Conservation (phyloP, 257 asterid species). For the Hygrophila difformis region DNA sequence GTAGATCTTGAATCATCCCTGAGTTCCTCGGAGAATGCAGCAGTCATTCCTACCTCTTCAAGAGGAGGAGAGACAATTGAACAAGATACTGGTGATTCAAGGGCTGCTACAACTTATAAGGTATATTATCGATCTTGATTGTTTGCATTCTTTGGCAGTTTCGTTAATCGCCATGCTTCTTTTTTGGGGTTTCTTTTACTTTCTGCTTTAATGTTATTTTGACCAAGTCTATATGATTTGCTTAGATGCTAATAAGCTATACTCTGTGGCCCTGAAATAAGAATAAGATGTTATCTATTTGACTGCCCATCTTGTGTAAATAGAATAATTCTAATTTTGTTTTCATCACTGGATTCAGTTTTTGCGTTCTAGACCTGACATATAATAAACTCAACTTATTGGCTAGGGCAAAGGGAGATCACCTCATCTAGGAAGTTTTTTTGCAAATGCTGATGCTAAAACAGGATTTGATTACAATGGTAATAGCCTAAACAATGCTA, state of each 20-base stretch:
- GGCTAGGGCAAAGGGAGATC: slow-evolving; percentile 62
- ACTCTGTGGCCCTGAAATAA: too few relatives aligned
- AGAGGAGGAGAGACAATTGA: slow-evolving; percentile 47
- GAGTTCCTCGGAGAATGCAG: slow-evolving; percentile 36
- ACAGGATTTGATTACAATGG: slow-evolving; percentile 37
- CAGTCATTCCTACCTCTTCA: slow-evolving; percentile 30
- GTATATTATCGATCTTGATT: slow-evolving; percentile 35
- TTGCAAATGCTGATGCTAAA: slow-evolving; percentile 56
- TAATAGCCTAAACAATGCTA: slow-evolving; percentile 37
- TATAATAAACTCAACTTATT: slow-evolving; percentile 27
- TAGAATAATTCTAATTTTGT: too few relatives aligned
- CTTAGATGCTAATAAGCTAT: too few relatives aligned
- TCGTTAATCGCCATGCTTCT: neutral
- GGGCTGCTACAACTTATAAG: slow-evolving; percentile 40
- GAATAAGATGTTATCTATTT: too few relatives aligned
- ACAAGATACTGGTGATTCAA: slow-evolving; percentile 74
- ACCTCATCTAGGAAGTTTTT: slow-evolving; percentile 63
- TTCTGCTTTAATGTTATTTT: neutral
- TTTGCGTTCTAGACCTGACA: slow-evolving; percentile 15
- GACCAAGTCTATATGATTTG: neutral
- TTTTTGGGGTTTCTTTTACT: neutral
- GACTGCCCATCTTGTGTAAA: neutral
- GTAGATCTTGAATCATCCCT: slow-evolving; percentile 24
- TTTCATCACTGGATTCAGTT: slow-evolving; percentile 5
- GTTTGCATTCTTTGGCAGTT: neutral